Conservation (phyloP, 805 yeast species). For the Starmerella potacharoeniae region DNA sequence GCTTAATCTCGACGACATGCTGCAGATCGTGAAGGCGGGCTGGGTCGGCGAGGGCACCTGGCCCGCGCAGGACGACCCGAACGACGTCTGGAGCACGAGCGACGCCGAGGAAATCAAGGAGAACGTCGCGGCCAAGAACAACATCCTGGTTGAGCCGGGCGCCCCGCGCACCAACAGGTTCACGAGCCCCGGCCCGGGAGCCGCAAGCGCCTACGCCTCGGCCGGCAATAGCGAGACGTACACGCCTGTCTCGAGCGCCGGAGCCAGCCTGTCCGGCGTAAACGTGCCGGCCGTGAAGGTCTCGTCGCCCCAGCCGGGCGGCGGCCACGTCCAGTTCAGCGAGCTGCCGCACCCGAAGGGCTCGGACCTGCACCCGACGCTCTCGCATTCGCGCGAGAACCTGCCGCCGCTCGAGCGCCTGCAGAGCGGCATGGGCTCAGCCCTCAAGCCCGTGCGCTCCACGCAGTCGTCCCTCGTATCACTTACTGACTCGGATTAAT, state of each 20-base stretch:
- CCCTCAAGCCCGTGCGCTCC: slow-evolving; percentile 21
- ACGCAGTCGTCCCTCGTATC: slow-evolving; percentile 21
- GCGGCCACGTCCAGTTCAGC: slow-evolving; percentile 16
- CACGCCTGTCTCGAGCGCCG: not conserved
- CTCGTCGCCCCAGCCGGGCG: not conserved
- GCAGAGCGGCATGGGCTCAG: slow-evolving; percentile 14
- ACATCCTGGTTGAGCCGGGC: not conserved
- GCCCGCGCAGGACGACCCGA: slow-evolving; percentile 29
- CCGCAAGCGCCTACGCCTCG: not conserved
- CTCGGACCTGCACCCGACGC: not conserved
- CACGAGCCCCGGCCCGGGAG: not conserved
- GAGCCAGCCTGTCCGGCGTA: not conserved
- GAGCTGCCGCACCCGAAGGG: slow-evolving; percentile 19
- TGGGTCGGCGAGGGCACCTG: slow-evolving; percentile 74
- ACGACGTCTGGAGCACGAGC: slow-evolving; percentile 21
- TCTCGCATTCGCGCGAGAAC: not conserved
- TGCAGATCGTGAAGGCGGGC: slow-evolving; percentile 65
- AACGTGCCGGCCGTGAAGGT: not conserved
- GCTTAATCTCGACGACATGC: slow-evolving; percentile 60
- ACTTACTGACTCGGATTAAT: slow-evolving; percentile 22
- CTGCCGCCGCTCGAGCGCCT: slow-evolving; percentile 20
- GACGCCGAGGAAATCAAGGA: slow-evolving; percentile 11
- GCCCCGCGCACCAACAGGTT: not conserved
- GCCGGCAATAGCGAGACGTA: not conserved
- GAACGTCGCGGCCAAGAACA: not conserved